Percentiles rank a stretch among this genome's conserved stretches.
Evolutionary conservation across 1,284 basidiomycete genomes (phyloP).

Genomic region (Trichosporon sp.): DNA sequence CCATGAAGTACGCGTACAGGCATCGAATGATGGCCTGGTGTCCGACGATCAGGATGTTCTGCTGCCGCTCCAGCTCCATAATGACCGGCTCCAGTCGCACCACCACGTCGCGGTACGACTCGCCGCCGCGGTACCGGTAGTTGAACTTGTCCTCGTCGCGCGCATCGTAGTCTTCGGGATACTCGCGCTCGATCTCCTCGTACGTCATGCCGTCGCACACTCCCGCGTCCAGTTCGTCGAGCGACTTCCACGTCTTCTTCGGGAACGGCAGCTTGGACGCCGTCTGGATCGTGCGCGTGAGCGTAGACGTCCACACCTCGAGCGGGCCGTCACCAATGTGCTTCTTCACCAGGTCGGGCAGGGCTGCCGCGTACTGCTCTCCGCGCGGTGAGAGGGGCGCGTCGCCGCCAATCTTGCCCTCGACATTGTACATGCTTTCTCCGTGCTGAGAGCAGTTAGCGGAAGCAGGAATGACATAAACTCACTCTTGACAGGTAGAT

Average conservation of each 20-base stretch:
- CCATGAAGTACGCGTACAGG: constrained; percentile 93
- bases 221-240: constrained; percentile 97
- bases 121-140: constrained; percentile 91
- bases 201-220: constrained; percentile 99
- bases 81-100: constrained; percentile 94
- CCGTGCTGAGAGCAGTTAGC: constrained; percentile 64
- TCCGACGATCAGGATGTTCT: constrained; percentile 94
- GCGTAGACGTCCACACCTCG: constrained; percentile 89
- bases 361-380: constrained; percentile 72
- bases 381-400: constrained; percentile 79
- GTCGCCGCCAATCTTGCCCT: constrained; percentile 96
- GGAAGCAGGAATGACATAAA: constrained; percentile 5
- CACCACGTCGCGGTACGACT: constrained; percentile 94
- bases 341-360: constrained; percentile 81
- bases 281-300: constrained; percentile 88
- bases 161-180: constrained; percentile 98
- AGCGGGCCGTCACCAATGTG: constrained; percentile 78
- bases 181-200: constrained; percentile 93
- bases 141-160: constrained; percentile 99
- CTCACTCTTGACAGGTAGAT: constrained; percentile 91
- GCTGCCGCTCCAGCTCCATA: constrained; percentile 96
- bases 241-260: constrained; percentile 96
- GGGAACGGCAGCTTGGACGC: constrained; percentile 74
- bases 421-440: constrained; percentile 94
- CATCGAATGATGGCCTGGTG: constrained; percentile 90